phyloP scores from a whole-genome alignment of 1,284 basidiomycete genomes.

The Naganishia cerealis region DNA sequence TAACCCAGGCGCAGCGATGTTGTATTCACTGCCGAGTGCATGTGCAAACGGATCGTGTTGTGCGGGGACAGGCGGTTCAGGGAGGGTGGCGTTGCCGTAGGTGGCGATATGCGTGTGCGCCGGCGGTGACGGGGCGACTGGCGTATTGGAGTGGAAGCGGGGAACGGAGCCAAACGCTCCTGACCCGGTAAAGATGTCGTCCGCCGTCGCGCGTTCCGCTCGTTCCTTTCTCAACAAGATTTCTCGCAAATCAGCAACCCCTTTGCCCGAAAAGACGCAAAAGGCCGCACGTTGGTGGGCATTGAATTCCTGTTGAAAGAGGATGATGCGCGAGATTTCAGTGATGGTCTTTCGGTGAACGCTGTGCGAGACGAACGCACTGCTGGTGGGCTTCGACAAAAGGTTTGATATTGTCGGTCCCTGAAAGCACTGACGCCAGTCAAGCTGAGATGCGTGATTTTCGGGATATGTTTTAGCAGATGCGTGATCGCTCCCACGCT shows the following conservation, averaged over 20 bases:
- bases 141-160: slow-evolving; percentile 38
- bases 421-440: slow-evolving; percentile 94
- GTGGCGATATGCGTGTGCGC: slow-evolving; percentile 11
- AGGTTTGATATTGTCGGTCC: slow-evolving; percentile 78
- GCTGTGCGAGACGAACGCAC: slow-evolving; percentile 57
- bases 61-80: slow-evolving; percentile 2
- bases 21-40: not conserved
- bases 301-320: slow-evolving; percentile 75
- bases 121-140: slow-evolving; percentile 7
- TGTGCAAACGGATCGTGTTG: not conserved
- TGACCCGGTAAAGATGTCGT: slow-evolving; percentile 37
- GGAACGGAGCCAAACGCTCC: slow-evolving; percentile 39
- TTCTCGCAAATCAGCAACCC: slow-evolving; percentile 77
- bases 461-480: slow-evolving; percentile 79
- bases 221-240: slow-evolving; percentile 59
- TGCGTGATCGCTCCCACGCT: slow-evolving; percentile 87
- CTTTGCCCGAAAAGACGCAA: slow-evolving; percentile 93
- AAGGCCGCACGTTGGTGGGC: slow-evolving; percentile 86
- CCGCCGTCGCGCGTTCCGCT: slow-evolving; percentile 34
- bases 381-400: slow-evolving; percentile 82
- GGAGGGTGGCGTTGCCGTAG: slow-evolving; percentile 14
- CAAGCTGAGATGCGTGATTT: slow-evolving; percentile 89
- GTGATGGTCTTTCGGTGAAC: not conserved
- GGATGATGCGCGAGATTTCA: not conserved
- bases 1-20: slow-evolving; percentile 5